A percentile compares a stretch with the other conserved stretches of the same genome.
These are phyloP conservation scores for Tilletia caries DNA, from an alignment of 1,284 basidiomycete genomes.

Conservation along the genomic window DNA sequence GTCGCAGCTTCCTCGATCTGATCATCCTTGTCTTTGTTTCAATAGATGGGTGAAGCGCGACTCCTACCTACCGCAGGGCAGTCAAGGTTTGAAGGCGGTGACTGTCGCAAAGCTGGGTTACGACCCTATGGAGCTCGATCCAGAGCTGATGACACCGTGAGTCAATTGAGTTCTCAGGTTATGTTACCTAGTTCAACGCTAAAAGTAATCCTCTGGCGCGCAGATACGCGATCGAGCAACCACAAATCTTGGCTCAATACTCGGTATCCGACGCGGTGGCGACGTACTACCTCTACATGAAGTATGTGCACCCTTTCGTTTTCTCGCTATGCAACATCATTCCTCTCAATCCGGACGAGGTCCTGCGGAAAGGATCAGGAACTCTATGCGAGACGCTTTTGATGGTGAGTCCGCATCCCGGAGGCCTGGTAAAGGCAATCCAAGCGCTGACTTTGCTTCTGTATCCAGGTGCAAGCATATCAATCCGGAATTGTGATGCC, in stretches of 20 bases:
- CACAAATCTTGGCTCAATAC: constrained; percentile 90
- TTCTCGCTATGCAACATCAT: constrained; percentile 99
- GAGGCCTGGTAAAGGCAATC: too few relatives aligned
- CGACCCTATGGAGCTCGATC: constrained; percentile 94
- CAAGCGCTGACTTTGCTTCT: neutral
- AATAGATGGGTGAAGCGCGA: constrained; percentile 90
- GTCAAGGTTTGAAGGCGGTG: constrained; percentile 96
- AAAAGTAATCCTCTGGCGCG: neutral
- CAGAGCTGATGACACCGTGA: constrained; percentile 97
- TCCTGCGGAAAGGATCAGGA: constrained; percentile 89
- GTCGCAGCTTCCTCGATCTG: too few relatives aligned
- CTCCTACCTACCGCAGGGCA: constrained; percentile 97
- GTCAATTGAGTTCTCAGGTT: constrained; percentile 46
- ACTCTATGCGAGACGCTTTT: constrained; percentile 95
- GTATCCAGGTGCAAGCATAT: constrained; percentile 69
- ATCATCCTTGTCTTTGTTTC: neutral
- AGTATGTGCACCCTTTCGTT: constrained; percentile 99
- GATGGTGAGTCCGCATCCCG: constrained; percentile 67
- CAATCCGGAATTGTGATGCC: constrained; percentile 93
- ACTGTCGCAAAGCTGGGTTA: constrained; percentile 96
- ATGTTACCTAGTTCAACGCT: neutral
- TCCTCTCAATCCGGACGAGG: constrained; percentile 93
- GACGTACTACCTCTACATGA: constrained; percentile 99
- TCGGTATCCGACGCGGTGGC: constrained; percentile 99
- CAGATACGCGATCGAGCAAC: constrained; percentile 94